These are phyloP conservation scores for Aquilaria yunnanensis DNA, from an alignment of 345 rosid species.

Conservation along the genomic window DNA sequence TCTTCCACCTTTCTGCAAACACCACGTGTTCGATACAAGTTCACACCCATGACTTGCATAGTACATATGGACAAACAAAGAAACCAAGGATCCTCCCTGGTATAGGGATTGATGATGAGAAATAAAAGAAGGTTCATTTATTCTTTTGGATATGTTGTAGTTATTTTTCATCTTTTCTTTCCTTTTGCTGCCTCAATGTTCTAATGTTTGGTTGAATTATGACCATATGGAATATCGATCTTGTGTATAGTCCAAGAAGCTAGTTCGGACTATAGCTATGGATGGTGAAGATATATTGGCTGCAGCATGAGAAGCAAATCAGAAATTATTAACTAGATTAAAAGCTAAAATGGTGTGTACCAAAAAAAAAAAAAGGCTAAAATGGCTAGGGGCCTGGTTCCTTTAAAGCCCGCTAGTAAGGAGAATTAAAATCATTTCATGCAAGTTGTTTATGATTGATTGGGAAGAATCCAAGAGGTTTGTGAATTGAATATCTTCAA, in stretches of 20 bases:
- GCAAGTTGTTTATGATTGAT: too few species aligned
- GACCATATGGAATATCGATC: not conserved
- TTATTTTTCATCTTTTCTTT: not conserved
- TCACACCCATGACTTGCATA: too few species aligned
- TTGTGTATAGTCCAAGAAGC: slow-evolving; percentile 49
- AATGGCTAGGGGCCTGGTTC: too few species aligned
- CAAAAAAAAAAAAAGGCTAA: too few species aligned
- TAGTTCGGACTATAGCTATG: slow-evolving; percentile 44
- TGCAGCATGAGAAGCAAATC: slow-evolving; percentile 44
- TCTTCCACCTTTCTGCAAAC: too few species aligned
- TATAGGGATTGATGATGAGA: slow-evolving; percentile 33
- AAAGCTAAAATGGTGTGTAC: slow-evolving; percentile 25
- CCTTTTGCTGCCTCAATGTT: not conserved
- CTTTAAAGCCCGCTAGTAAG: too few species aligned
- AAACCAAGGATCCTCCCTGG: slow-evolving; percentile 70
- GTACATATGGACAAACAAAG: slow-evolving; percentile 40
- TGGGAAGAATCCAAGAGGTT: too few species aligned
- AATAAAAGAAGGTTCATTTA: slow-evolving; percentile 58
- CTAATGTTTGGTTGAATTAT: not conserved
- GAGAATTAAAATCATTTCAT: too few species aligned
- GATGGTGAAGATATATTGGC: slow-evolving; percentile 60
- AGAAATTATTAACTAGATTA: slow-evolving; percentile 48
- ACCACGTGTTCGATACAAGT: too few species aligned
- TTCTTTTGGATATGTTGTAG: not conserved
- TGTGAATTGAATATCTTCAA: too few species aligned